Evolutionary conservation across 768 basidiomycete species (phyloP).

Genomic region (Suillus hirtellus): DNA sequence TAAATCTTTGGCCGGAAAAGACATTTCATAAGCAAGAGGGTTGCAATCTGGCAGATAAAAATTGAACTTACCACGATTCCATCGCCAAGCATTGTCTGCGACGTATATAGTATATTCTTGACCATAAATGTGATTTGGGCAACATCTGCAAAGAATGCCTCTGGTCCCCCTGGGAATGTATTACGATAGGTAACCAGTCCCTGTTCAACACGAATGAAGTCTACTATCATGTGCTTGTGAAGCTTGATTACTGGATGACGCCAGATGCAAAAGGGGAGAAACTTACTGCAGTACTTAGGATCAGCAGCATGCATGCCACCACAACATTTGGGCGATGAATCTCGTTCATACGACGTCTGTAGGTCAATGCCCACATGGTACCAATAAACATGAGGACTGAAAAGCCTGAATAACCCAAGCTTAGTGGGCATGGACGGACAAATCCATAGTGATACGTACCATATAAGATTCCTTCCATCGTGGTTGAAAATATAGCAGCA

Average conservation of each 20-base stretch:
- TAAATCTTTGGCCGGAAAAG: neutral
- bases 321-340: neutral
- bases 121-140: conserved; percentile 24
- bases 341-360: neutral
- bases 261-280: neutral
- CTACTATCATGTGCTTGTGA: conserved; percentile 1
- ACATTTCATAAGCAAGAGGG: neutral
- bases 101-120: conserved; percentile 23
- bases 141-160: conserved; percentile 23
- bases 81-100: conserved; percentile 12
- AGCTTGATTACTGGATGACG: neutral
- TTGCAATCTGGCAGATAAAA: neutral
- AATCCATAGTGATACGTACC: neutral
- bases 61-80: neutral
- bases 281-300: conserved; percentile 6
- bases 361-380: neutral
- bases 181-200: conserved; percentile 24
- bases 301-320: neutral
- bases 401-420: neutral
- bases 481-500: neutral
- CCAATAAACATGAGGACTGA: neutral
- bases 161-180: conserved; percentile 22
- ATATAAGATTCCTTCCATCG: neutral
- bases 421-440: neutral
- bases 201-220: conserved; percentile 1